Evolutionary conservation across 2,329 filamentous ascomycete genomes (phyloP).

Genomic region (Xylariales sp.): DNA sequence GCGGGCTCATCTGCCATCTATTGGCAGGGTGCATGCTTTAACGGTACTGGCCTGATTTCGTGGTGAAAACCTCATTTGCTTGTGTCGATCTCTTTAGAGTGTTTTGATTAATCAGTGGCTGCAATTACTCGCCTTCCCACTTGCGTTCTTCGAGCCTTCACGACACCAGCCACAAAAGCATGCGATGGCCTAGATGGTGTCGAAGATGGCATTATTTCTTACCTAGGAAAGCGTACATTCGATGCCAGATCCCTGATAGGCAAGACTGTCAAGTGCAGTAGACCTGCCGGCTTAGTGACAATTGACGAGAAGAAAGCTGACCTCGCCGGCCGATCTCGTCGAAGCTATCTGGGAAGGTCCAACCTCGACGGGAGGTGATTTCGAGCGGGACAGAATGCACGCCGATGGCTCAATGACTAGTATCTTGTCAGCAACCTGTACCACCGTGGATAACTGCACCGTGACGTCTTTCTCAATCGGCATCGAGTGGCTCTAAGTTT

Average conservation of each 20-base stretch:
- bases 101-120: background rate
- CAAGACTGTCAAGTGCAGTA: background rate
- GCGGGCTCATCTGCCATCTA: constrained; percentile 38
- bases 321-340: background rate
- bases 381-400: constrained; percentile 3
- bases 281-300: background rate
- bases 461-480: constrained; percentile 1
- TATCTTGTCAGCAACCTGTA: background rate
- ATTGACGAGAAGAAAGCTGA: background rate
- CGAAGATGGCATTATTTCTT: constrained; percentile 32
- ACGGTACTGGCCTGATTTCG: constrained; percentile 3
- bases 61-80: background rate
- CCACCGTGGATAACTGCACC: constrained; percentile 3
- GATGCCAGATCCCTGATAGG: constrained; percentile 1
- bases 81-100: background rate
- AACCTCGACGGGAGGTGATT: background rate
- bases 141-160: constrained; percentile 3
- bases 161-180: background rate
- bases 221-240: constrained; percentile 1
- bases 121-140: background rate
- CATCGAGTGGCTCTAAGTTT: constrained; percentile 1
- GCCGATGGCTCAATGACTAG: background rate
- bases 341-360: constrained; percentile 4
- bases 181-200: constrained; percentile 38
- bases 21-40: constrained; percentile 11